Percentiles rank a stretch among this genome's conserved stretches.
Evolutionary conservation across 192 early-diverging fungal genomes (phyloP).

Genomic region (Coemansia guatemalensis): DNA sequence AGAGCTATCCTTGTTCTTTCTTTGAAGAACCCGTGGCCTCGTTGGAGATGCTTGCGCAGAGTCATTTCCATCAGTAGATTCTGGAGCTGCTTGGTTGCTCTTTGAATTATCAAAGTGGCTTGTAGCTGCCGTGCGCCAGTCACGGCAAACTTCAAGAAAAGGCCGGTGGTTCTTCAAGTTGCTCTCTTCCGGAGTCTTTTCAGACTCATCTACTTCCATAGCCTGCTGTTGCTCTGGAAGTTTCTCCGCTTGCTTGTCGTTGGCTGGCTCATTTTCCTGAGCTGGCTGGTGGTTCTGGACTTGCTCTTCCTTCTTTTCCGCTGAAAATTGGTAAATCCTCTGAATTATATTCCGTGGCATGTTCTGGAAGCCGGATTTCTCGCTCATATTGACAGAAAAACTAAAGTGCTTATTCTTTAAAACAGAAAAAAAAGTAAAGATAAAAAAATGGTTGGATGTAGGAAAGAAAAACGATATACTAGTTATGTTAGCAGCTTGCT

Average conservation of each 20-base stretch:
- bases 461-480: not conserved
- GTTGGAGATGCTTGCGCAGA: not conserved
- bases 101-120: not conserved
- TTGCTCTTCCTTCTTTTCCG: not conserved
- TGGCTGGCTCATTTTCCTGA: not conserved
- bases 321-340: constrained; percentile 8
- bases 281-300: not conserved
- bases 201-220: not conserved
- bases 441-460: too few relatives aligned
- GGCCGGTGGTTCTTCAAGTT: not conserved
- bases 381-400: constrained; percentile 1
- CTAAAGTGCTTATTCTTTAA: not conserved
- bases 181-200: not conserved
- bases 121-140: constrained; percentile 1
- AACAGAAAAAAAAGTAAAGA: too few relatives aligned
- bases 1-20: not conserved
- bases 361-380: not conserved
- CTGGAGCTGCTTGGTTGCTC: not conserved
- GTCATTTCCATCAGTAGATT: not conserved
- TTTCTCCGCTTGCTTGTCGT: constrained; percentile 1
- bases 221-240: constrained; percentile 4
- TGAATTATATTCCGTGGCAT: constrained; percentile 20
- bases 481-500: not conserved
- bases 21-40: too few relatives aligned
- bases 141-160: constrained; percentile 3